Base-by-base conservation (phyloP, 805 yeast species). In the Nakazawaea pomicola region DNA sequence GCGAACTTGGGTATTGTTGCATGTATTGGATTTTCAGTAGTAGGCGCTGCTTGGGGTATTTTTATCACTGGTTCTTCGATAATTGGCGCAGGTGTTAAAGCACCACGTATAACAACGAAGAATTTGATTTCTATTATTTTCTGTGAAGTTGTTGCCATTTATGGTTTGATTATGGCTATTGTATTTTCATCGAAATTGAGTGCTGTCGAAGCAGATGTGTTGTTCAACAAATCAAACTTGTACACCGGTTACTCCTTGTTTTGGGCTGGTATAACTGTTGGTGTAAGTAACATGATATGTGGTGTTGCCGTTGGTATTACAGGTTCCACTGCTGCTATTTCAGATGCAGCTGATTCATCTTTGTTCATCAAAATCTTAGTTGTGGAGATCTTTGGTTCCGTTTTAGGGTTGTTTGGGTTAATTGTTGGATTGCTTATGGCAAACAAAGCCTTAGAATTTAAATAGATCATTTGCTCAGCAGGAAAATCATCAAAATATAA, bases 21-120 rank as follows among this genome's bases (percentile, higher is more conserved):
- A 38, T 91, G 99, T 65, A 89, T 95, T 52, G 98, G 98, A 11
- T 74, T 93, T 45, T 82, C 95, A 36, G 97, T 93, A 12, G 83
- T 90, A 31, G 99, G 99, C 29, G 99, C 99, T 12, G 98, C 98
- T 4, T 93, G 99, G 99, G 99, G 99, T 49, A 93, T 93, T 51
- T 93, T 91, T 61, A 76, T 93, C 47, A 91, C 98, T 2, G 99
- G 99, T 30, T 73, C 96, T 1, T 80, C 96, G 21, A 86, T 93
- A 52, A 67, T 93, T 47, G 99, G 99, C 53, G 99, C 99, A 3
- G 99, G 99, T 70, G 97, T 93, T 46, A 86, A 86, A 62, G 93
- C 96, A 11, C 99, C 99, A 39, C 74, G 98, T 60, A 95, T 93
- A 59, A 90, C 98, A 33, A 93, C 99, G 41, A 93, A 93, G 72